Evolutionary conservation across 2,329 filamentous ascomycete species (phyloP), one percentile per base, ranked within the genome.

Genomic region (Sarocladium oryzae): DNA sequence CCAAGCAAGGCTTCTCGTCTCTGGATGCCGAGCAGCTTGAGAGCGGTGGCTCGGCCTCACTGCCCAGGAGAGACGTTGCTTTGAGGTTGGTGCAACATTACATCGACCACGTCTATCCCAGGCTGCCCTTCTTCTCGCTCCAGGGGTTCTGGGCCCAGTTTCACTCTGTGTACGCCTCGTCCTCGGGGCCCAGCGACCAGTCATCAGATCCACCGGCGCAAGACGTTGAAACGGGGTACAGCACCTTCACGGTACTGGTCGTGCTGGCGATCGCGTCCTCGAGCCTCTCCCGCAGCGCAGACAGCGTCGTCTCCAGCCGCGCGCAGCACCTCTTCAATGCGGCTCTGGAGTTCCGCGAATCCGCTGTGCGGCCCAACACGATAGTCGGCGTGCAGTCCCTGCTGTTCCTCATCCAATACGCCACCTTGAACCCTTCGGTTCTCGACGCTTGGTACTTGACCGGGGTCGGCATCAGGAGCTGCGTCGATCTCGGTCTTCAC

Each of bases 121-220:
- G 58, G 2, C 51, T 61, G 35, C 58, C 58, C 1, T 60, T 61
- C 40, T 61, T 61, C 33, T 60, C 58, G 2, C 51, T 60, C 20
- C 57, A 60, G 37, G 58, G 58, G 1, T 60, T 61, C 52, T 60
- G 57, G 58, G 54, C 54, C 2, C 58, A 61, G 54, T 60, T 60
- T 43, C 51, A 58, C 37, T 54, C 56, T 10, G 57, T 61, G n/a
- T 61, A 56, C 35, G n/a, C 41, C 32, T 18, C 28, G 49, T 28
- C 32, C 40, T 21, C 8, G 26, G 49, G 20, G 30, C 13, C 21
- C n/a, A 10, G 51, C 5, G 41, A 55, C 50, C 36, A 55, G 4
- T 4, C 13, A 24, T 4, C 13, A 21, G 16, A 33, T 23, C 28
- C 28, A 20, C 24, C 15, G 7, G 43, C 10, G 6, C 8, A 30